phyloP scores from a whole-genome alignment of 495 filamentous ascomycete species.

The Sporormia fimetaria region DNA sequence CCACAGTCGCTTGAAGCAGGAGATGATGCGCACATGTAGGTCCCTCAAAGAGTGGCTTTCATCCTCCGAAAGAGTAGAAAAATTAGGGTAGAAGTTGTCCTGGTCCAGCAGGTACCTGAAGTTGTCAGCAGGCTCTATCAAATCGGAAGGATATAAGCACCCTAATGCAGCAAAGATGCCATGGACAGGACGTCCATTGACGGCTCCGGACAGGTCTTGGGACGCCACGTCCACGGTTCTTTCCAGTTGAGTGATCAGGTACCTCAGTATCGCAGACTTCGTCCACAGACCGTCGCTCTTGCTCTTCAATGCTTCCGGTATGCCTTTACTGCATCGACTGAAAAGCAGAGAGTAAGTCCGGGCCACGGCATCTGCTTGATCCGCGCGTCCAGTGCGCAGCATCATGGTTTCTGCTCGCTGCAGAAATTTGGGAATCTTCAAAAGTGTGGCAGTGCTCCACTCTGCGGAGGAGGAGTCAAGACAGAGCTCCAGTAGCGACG shows the following conservation, averaged over 20 bases:
- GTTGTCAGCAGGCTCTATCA: constrained; percentile 10
- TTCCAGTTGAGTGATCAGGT: constrained; percentile 22
- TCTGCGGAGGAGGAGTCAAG: constrained; percentile 4
- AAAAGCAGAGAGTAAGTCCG: constrained; percentile 35
- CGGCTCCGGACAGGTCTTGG: constrained; percentile 22
- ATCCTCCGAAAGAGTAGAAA: constrained; percentile 13
- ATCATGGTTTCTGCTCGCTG: constrained; percentile 47
- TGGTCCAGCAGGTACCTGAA: constrained; percentile 32
- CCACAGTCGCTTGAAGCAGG: constrained; percentile 58
- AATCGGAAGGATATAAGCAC: constrained; percentile 6
- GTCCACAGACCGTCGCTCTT: background rate
- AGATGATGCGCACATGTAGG: constrained; percentile 46
- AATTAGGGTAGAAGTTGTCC: constrained; percentile 26
- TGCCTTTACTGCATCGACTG: constrained; percentile 1
- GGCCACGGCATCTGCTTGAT: constrained; percentile 77
- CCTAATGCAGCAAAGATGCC: constrained; percentile 38
- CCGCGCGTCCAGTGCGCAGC: constrained; percentile 58
- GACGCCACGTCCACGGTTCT: constrained; percentile 22
- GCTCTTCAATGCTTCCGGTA: background rate
- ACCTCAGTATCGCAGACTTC: constrained; percentile 3
- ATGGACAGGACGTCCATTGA: constrained; percentile 32
- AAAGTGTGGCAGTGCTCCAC: background rate
- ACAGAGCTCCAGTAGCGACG: constrained; percentile 43
- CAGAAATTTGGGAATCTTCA: constrained; percentile 21
- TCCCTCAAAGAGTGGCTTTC: constrained; percentile 14